Evolutionary conservation across 495 filamentous ascomycete genomes (phyloP), one percentile per base, ranked within the genome.

Genomic region (Penicillium silybi): DNA sequence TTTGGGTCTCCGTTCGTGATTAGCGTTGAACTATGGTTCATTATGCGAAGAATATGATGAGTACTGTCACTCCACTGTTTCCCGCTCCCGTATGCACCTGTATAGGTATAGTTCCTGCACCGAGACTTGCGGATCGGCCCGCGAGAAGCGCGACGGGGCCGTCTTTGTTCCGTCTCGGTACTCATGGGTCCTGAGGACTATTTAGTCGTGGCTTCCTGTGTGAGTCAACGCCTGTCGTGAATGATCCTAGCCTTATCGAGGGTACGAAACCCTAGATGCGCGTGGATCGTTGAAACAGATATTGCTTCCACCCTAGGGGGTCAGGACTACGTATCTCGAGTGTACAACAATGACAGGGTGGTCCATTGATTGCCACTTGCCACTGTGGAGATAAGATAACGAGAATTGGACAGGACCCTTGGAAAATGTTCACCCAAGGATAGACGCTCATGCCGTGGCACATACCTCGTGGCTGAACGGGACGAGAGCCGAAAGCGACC

Each of bases 31-130:
- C 54, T 59, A 55, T 3, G 51, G 67, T 63, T 67, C 58, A 63
- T 69, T 65, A 68, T 66, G 63, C 47, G 61, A 63, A 67, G 59
- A 71, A 72, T 72, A 71, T 69, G 59, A 73, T 63, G 65, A 70
- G 59, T 69, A 55, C 56, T 57, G 57, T 58, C 60, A 50, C 26
- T 46, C 16, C 41, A 41, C 3, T 47, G 5, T 29, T 35, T 27
- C 13, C 41, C 0, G 6, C 16, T 48, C 37, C 26, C 11, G 29
- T 32, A 15, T 11, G 2, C 2, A 13, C 10, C 10, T 32, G 10
- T 32, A 2, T 10, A 32, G 3, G 11, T 32, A 23, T 32, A 32
- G 27, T 29, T 29, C 40, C 25, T 10, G 7, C 1, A 6, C 26
- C 5, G 5, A 10, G 7, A 6, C 1, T 29, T 10, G 26, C 26